Evolutionary conservation across 305 asterid genomes (phyloP), one percentile per base, ranked within the genome.

Genomic region (Fraxinus paxiana): DNA sequence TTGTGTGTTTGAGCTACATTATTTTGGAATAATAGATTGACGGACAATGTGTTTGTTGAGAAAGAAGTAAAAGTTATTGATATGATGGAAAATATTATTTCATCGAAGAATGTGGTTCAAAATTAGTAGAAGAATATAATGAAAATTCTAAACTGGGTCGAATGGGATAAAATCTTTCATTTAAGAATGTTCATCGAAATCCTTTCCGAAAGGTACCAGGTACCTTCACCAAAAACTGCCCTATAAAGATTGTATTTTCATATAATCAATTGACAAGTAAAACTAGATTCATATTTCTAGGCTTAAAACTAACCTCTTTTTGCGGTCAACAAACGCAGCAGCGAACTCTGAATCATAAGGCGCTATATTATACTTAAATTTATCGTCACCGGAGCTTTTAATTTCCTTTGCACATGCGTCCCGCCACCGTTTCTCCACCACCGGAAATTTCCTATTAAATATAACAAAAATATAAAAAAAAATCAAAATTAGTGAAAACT

Each of bases 391-490:
- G 2, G 65, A 15, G 37, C 59, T 54, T 65, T 56, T 71, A 56
- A 69, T 79, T 70, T 89, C 91, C 79, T 82, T 91, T 85, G 85
- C 87, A 82, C 93, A 91, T 24, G 93, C 87, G 77, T 72, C 87
- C 73, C 96, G 90, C 97, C 99, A 95, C 88, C 96, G 91, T 90
- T 85, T 91, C 90, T 95, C 99, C 80, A 92, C 99, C 88, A 92
- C 97, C 80, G 97, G 91, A 87, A 95, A 95, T 86, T 89, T 91
- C 94, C 98, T 95, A 89, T 35, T 28, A 31, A 31, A 67, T 71
- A 59, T 38, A 24, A 70, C 15, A 38, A 24, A 77, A 73, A 75
- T 22, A 17, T 54, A 38, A 2, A 78, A 38, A 70, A 6, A 33
- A 13, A 26, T 20, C 30, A 33, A 56, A 73, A 77, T 81, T 48